Evolutionary conservation across 1,139 yeast genomes (phyloP).

Genomic region (Maudiozyma humilis): DNA sequence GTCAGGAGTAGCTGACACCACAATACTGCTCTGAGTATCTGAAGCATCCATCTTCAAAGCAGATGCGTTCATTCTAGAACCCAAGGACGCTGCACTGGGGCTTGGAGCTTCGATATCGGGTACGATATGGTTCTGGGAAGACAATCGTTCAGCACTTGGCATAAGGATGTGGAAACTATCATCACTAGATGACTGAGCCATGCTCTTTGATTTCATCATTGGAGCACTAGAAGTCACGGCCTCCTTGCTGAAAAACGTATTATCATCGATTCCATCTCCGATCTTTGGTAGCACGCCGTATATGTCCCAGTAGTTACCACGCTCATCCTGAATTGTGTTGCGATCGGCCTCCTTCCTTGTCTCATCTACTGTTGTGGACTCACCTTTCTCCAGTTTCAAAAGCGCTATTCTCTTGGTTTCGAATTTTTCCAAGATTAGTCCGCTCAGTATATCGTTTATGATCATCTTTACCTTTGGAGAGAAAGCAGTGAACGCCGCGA

Average conservation of each 20-base stretch:
- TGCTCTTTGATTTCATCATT: neutral
- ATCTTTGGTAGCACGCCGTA: constrained; percentile 1
- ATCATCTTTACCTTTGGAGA: constrained; percentile 23
- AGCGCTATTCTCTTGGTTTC: constrained; percentile 7
- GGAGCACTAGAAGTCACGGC: neutral
- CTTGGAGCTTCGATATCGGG: constrained; percentile 1
- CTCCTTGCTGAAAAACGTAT: neutral
- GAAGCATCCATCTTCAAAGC: constrained; percentile 7
- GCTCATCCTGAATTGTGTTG: neutral
- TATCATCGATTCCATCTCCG: neutral
- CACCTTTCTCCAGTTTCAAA: constrained; percentile 3
- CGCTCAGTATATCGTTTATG: constrained; percentile 23
- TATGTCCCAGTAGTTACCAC: constrained; percentile 4
- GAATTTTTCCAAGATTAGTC: constrained; percentile 18
- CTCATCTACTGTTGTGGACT: neutral
- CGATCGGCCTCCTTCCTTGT: neutral
- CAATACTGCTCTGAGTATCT: neutral
- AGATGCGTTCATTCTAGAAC: constrained; percentile 14
- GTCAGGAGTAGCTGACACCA: neutral
- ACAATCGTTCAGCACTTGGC: constrained; percentile 2
- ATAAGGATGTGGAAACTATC: constrained; percentile 2
- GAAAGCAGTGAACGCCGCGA: constrained; percentile 23
- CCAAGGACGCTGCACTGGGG: constrained; percentile 2
- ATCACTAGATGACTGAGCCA: neutral
- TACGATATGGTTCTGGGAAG: neutral